Evolutionary conservation across 2,329 filamentous ascomycete genomes (phyloP).

Genomic region (Mariannaea elegans): DNA sequence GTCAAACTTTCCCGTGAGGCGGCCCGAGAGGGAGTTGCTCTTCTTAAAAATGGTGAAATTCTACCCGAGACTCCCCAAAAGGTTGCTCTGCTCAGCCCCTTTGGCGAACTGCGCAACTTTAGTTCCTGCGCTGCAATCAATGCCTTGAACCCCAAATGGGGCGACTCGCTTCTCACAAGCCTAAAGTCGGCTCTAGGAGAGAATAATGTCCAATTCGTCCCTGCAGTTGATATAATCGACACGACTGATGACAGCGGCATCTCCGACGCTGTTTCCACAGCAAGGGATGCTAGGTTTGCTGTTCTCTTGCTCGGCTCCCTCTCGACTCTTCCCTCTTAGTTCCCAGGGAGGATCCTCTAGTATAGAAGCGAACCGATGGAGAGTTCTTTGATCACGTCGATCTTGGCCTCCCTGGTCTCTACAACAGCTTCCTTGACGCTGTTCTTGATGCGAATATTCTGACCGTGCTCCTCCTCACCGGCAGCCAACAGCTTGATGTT

Average conservation of each 20-base stretch:
- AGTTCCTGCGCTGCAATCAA: constrained; percentile 32
- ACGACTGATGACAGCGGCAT: constrained; percentile 30
- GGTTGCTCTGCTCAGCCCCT: constrained; percentile 33
- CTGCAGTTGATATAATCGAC: constrained; percentile 26
- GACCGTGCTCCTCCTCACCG: constrained; percentile 42
- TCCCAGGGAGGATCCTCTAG: constrained; percentile 33
- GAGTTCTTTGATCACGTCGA: constrained; percentile 45
- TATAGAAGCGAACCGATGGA: constrained; percentile 46
- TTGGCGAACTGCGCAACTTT: constrained; percentile 39
- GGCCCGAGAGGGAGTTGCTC: constrained; percentile 53
- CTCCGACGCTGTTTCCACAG: constrained; percentile 36
- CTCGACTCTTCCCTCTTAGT: too few relatives aligned
- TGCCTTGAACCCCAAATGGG: constrained; percentile 27
- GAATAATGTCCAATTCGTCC: constrained; percentile 27
- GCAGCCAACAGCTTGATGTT: constrained; percentile 43
- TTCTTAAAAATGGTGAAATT: constrained; percentile 69
- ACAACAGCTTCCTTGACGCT: constrained; percentile 47
- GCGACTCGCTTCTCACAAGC: constrained; percentile 26
- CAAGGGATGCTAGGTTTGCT: constrained; percentile 41
- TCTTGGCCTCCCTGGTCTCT: constrained; percentile 44
- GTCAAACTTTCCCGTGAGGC: constrained; percentile 21
- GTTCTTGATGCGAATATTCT: constrained; percentile 43
- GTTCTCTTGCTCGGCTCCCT: constrained; percentile 44
- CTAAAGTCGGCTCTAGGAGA: constrained; percentile 25
- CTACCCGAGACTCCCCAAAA: constrained; percentile 58